Conservation (phyloP, 352 stramenopile genomes). For the Phytopythium montanum region DNA sequence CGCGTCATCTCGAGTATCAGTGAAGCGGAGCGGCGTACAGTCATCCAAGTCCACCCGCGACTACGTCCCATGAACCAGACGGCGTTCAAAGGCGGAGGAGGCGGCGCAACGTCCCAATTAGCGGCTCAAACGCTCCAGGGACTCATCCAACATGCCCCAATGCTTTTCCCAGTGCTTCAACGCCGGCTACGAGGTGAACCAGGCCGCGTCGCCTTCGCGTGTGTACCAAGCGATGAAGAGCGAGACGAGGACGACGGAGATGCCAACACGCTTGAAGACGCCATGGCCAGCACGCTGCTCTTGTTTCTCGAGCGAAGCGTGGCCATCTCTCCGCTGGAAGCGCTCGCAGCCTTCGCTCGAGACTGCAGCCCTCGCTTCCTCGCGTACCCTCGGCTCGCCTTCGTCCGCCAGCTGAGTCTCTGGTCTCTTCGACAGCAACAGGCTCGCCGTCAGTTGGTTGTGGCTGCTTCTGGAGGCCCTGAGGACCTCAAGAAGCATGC, state of each 20-base stretch:
- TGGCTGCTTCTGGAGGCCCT: conserved; percentile 4
- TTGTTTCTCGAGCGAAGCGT: conserved; percentile 42
- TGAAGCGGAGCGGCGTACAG: conserved; percentile 34
- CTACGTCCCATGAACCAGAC: neutral
- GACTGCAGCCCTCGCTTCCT: conserved; percentile 27
- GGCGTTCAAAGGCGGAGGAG: neutral
- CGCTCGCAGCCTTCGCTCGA: conserved; percentile 24
- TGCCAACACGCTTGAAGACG: conserved; percentile 18
- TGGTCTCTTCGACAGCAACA: conserved; percentile 12
- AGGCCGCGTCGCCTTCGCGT: conserved; percentile 35
- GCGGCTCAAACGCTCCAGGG: conserved; percentile 24
- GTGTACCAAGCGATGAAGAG: conserved; percentile 21
- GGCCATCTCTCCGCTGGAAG: conserved; percentile 22
- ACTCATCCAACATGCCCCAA: conserved; percentile 30
- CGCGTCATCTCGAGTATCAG: conserved; percentile 9
- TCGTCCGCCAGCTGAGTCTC: conserved; percentile 26
- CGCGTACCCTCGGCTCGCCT: conserved; percentile 18
- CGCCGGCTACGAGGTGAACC: conserved; percentile 37
- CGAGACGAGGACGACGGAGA: conserved; percentile 7
- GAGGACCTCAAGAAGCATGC: conserved; percentile 10
- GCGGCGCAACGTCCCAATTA: neutral
- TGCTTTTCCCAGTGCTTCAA: conserved; percentile 41
- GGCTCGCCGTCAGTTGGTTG: neutral
- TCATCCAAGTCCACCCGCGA: conserved; percentile 20
- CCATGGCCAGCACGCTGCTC: conserved; percentile 31